These are phyloP conservation scores for Debaryomyces sp. DNA, from an alignment of 1,139 yeast species.

Conservation along the genomic window DNA sequence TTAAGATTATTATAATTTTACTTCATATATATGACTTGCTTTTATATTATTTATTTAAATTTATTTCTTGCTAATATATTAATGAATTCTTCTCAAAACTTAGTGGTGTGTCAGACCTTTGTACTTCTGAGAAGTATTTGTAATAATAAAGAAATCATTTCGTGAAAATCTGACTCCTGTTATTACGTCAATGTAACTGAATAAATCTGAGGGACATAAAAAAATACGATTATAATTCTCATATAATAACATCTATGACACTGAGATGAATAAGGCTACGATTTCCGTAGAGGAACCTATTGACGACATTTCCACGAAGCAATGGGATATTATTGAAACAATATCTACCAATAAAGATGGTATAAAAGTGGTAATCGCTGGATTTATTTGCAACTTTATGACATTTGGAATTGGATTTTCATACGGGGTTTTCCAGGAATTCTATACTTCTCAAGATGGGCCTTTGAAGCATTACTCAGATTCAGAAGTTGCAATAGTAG, in stretches of 20 bases:
- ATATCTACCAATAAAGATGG: conserved; percentile 9
- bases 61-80: too few relatives aligned
- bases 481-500: conserved; percentile 33
- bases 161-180: too few relatives aligned
- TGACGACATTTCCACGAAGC: background rate
- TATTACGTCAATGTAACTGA: too few relatives aligned
- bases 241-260: too few relatives aligned
- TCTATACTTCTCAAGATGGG: conserved; percentile 27
- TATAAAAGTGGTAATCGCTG: conserved; percentile 21
- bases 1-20: background rate
- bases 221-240: too few relatives aligned
- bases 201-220: too few relatives aligned
- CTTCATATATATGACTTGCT: background rate
- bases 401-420: conserved; percentile 38
- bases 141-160: background rate
- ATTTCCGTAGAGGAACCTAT: background rate
- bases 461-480: conserved; percentile 25
- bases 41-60: background rate
- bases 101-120: background rate
- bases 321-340: background rate
- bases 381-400: conserved; percentile 34
- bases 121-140: background rate
- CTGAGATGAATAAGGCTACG: background rate
- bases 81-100: too few relatives aligned
- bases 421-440: conserved; percentile 39